Percentiles rank a stretch among this genome's conserved stretches.
phyloP scores from a whole-genome alignment of 768 basidiomycete species.

The Lactarius akahatsu region DNA sequence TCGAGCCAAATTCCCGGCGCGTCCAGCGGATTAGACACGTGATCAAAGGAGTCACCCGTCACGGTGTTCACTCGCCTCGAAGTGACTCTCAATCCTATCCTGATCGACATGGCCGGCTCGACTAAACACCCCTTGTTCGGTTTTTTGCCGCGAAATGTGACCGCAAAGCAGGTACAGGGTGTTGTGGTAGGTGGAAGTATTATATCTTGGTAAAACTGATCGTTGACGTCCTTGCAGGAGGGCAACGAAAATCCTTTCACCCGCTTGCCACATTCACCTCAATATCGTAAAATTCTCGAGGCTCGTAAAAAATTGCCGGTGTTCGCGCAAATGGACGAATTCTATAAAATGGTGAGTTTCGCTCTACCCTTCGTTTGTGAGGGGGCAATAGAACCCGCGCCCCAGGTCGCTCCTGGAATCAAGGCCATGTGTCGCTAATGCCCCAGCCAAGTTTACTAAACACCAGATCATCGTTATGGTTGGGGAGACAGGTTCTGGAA shows the following conservation, averaged over 20 bases:
- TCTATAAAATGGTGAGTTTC: conserved; percentile 77
- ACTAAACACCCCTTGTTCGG: conserved; percentile 43
- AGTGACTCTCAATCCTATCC: neutral
- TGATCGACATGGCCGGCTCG: conserved; percentile 2
- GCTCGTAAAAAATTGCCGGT: conserved; percentile 88
- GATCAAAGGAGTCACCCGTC: neutral
- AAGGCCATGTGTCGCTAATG: conserved; percentile 34
- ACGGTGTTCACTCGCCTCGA: neutral
- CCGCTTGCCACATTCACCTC: conserved; percentile 65
- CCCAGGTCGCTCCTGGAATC: conserved; percentile 29
- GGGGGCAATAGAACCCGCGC: conserved; percentile 36
- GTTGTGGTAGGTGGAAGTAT: conserved; percentile 41
- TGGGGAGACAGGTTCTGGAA: conserved; percentile 94
- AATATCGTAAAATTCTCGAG: conserved; percentile 86
- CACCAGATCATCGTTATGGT: conserved; percentile 90
- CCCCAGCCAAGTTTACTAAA: conserved; percentile 54
- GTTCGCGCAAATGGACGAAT: conserved; percentile 88
- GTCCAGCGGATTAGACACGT: conserved; percentile 11
- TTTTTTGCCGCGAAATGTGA: conserved; percentile 45
- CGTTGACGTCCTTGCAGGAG: conserved; percentile 47
- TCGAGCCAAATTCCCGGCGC: conserved; percentile 22
- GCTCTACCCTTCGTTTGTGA: conserved; percentile 18
- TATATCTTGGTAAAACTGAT: neutral
- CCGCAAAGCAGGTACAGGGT: conserved; percentile 39
- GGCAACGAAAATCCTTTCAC: conserved; percentile 88